A percentile compares a stretch with the other conserved stretches of the same genome.
These are phyloP conservation scores for Diaporthe nobilis DNA, from an alignment of 2,329 filamentous ascomycete genomes.

Conservation along the genomic window DNA sequence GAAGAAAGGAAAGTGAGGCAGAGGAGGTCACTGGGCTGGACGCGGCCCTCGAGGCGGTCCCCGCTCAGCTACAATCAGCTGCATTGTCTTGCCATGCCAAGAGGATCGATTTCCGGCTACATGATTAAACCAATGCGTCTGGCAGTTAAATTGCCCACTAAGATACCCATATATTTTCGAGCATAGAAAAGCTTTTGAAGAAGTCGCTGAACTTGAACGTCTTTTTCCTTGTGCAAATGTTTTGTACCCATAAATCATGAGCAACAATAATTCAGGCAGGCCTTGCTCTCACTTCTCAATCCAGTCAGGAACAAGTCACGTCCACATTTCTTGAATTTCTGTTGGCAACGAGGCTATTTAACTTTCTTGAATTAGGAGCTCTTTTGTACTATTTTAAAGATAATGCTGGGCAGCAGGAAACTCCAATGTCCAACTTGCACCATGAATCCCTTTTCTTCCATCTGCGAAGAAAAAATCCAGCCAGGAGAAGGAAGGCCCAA, in stretches of 20 bases:
- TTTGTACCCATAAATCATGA: not conserved
- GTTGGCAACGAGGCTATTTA: not conserved
- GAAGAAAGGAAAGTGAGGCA: slow-evolving; percentile 53
- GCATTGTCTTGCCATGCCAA: not conserved
- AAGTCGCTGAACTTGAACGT: not conserved
- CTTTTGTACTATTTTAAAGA: slow-evolving; percentile 37
- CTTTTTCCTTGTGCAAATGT: too few relatives aligned
- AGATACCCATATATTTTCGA: slow-evolving; percentile 29
- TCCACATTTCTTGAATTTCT: too few relatives aligned
- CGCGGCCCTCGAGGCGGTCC: not conserved
- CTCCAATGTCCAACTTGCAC: slow-evolving; percentile 25
- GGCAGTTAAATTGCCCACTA: slow-evolving; percentile 11
- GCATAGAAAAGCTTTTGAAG: not conserved
- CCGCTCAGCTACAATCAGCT: not conserved
- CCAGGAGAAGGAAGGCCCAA: slow-evolving; percentile 8
- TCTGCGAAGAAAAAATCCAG: slow-evolving; percentile 5
- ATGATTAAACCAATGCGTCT: not conserved
- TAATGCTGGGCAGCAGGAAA: slow-evolving; percentile 34
- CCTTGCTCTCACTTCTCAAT: not conserved
- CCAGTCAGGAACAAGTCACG: not conserved
- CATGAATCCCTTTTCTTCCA: slow-evolving; percentile 3
- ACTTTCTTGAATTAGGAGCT: slow-evolving; percentile 40
- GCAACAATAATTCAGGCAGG: not conserved
- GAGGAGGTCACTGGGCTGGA: not conserved
- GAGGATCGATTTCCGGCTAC: not conserved